These are phyloP conservation scores for Polytolypa hystricis DNA, from an alignment of 2,329 filamentous ascomycete species.

Conservation along the genomic window DNA sequence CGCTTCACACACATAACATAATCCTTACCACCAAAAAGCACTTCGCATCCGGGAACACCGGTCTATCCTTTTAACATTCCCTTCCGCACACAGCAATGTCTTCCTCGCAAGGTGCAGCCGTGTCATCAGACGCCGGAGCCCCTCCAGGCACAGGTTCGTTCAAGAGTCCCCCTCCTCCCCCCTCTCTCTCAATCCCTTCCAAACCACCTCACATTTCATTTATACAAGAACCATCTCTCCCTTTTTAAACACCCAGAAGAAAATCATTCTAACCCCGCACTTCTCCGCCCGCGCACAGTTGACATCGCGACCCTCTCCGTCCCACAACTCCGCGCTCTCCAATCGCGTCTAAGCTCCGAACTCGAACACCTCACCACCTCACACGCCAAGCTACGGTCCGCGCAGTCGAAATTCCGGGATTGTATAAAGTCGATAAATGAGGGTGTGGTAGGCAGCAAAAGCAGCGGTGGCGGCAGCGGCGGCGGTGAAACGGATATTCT, in stretches of 20 bases:
- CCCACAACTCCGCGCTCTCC: conserved; percentile 79
- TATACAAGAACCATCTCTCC: too few species aligned
- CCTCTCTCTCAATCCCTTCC: neutral
- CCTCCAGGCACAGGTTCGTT: conserved; percentile 15
- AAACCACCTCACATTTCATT: neutral
- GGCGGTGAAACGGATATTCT: conserved; percentile 45
- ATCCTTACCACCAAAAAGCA: too few species aligned
- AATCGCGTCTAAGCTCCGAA: conserved; percentile 93
- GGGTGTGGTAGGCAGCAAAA: conserved; percentile 32
- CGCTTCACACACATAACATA: too few species aligned
- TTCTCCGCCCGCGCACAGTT: too few species aligned
- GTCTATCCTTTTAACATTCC: too few species aligned
- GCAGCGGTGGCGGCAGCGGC: conserved; percentile 10
- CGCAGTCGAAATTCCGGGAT: conserved; percentile 84
- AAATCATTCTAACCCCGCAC: neutral
- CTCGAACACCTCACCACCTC: conserved; percentile 87
- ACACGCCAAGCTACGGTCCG: conserved; percentile 78
- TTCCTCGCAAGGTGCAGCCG: conserved; percentile 16
- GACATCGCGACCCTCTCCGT: conserved; percentile 67
- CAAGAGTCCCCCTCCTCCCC: neutral
- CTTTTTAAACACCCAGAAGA: neutral
- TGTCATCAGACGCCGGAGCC: conserved; percentile 18
- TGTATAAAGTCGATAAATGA: conserved; percentile 67
- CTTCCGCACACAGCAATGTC: too few species aligned
- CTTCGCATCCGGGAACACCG: too few species aligned